Evolutionary conservation across 352 stramenopile species (phyloP), one percentile per base, ranked within the genome.

Genomic region (Phytophthora quininea): DNA sequence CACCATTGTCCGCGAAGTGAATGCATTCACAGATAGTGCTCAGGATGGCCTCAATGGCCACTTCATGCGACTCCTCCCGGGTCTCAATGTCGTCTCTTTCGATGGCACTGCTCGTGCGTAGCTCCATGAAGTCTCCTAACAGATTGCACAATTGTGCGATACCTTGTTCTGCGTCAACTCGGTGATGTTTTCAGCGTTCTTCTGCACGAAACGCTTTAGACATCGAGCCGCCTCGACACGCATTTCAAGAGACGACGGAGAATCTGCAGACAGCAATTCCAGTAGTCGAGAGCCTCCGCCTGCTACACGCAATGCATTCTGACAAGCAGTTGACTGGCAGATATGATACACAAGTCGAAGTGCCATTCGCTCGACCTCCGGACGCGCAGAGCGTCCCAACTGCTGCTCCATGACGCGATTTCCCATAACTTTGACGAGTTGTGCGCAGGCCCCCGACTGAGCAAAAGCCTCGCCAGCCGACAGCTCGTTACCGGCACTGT

Each of bases 21-120:
- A 95, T 79, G 40, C 83, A 93, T 49, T 93, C 84, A 46, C 78
- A 92, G 11, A 95, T 81, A 0, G 84, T 93, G 55, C 74, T 89
- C 48, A 95, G 54, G 45, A 92, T 89, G 4, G 84, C 81, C 59
- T 93, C 86, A 29, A 95, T 78, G 24, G 77, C 85, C 0, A 88
- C 78, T 46, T 92, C 80, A 32, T 86, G 74, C 12, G 82, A 79
- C 32, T 95, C 84, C 52, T 89, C 80, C 11, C 38, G 77, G 8
- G 32, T 50, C 7, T 71, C 62, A 57, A 61, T 54, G 35, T 62
- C 62, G 27, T 55, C 73, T 15, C 48, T 67, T 6, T 43, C 57
- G 32, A 74, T 46, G n/a, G 52, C 77, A 45, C 59, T 83, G 30
- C 53, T 54, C 0, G 67, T 43, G 38, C 82, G 79, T 5, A 88